Evolutionary conservation across 78 protist genomes (phyloP).

Genomic region (Isochrysis galbana): DNA sequence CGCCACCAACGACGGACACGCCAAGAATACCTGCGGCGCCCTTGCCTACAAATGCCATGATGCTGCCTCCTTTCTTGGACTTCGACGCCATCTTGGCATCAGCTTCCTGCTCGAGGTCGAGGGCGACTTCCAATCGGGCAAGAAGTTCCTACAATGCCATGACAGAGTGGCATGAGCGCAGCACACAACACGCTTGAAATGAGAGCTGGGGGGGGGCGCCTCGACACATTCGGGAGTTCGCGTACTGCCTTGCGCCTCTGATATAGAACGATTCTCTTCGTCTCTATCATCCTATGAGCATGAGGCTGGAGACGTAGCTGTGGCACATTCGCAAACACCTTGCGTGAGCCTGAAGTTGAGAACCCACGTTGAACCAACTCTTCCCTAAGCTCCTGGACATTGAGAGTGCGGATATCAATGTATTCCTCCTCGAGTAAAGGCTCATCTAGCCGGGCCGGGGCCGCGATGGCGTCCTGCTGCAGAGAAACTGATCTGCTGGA

Average conservation of each 20-base stretch:
- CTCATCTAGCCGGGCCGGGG: neutral
- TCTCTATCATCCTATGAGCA: too few species aligned
- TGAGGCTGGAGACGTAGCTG: too few species aligned
- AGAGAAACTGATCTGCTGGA: too few species aligned
- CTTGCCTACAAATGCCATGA: neutral
- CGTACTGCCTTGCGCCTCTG: too few species aligned
- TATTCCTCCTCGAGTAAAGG: neutral
- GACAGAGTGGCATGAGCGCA: too few species aligned
- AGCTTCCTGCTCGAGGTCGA: neutral
- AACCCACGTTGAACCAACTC: neutral
- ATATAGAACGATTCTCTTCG: too few species aligned
- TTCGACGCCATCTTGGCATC: neutral
- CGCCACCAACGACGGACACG: neutral
- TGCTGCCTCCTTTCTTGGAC: neutral
- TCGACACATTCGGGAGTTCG: too few species aligned
- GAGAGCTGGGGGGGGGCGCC: too few species aligned
- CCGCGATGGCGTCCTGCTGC: neutral
- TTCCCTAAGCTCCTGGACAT: neutral
- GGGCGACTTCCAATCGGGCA: neutral
- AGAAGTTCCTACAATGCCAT: too few species aligned
- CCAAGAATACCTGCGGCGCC: neutral
- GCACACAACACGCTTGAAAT: too few species aligned
- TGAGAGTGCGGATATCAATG: neutral
- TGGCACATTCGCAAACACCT: too few species aligned
- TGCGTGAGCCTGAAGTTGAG: neutral